Percentiles rank a stretch among this genome's conserved stretches.
These are phyloP conservation scores for Ascocoryne sarcoides DNA, from an alignment of 2,329 filamentous ascomycete species.

Conservation along the genomic window DNA sequence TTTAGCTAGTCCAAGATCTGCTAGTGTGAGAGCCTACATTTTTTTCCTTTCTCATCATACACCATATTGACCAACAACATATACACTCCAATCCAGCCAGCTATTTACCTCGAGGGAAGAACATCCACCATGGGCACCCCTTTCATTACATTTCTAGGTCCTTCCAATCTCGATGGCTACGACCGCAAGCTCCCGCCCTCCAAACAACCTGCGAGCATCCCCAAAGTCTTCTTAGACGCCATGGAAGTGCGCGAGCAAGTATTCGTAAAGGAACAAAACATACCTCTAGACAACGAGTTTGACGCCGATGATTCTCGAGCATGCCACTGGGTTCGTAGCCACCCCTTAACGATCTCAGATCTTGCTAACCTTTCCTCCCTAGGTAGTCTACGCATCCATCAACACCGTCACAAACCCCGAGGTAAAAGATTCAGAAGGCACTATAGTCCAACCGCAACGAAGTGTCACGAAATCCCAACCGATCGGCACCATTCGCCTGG, in stretches of 20 bases:
- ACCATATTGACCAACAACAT: no score
- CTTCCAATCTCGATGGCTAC: slow-evolving; percentile 41
- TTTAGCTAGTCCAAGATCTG: no score
- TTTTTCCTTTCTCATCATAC: no score
- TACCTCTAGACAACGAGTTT: slow-evolving; percentile 60
- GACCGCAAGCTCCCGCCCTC: slow-evolving; percentile 32
- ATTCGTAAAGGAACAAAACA: slow-evolving; percentile 50
- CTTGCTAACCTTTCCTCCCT: slow-evolving; percentile 1
- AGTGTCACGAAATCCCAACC: slow-evolving; percentile 32
- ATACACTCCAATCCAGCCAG: no score
- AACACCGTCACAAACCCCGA: slow-evolving; percentile 37
- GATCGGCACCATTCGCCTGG: slow-evolving; percentile 42
- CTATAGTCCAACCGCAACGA: slow-evolving; percentile 34
- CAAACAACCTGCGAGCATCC: slow-evolving; percentile 38
- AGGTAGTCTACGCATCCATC: slow-evolving; percentile 57
- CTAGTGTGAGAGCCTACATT: no score
- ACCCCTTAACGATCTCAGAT: background rate
- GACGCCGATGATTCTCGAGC: slow-evolving; percentile 72
- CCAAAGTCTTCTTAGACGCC: slow-evolving; percentile 51
- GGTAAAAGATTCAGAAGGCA: slow-evolving; percentile 35
- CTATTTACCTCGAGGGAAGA: no score
- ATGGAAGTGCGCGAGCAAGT: slow-evolving; percentile 54
- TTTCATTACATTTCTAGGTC: slow-evolving; percentile 28
- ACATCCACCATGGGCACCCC: slow-evolving; percentile 22
- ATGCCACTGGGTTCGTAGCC: slow-evolving; percentile 65